Base-by-base conservation (phyloP, 2,329 filamentous ascomycete species). In the Fusarium proliferatum region DNA sequence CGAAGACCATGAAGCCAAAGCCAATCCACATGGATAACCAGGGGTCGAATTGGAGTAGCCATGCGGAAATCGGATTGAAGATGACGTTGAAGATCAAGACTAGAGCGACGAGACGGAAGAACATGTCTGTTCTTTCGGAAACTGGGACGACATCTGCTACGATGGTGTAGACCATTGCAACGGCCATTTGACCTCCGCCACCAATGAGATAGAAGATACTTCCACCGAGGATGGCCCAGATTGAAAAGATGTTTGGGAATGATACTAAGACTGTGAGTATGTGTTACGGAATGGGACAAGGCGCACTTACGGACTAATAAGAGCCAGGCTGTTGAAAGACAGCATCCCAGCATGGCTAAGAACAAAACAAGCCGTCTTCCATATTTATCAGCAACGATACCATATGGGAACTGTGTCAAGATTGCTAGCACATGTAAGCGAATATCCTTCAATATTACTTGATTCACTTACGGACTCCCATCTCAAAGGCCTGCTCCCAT, bases 371-470 rank as follows among this genome's bases (percentile, higher is more conserved):
- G 81, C 4, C 80, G 80, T 42, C 86, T 82, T 9, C 86, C 85
- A 69, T 84, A 83, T 62, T 84, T 84, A 75, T 87, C 85, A 5
- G 85, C 85, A 38, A 87, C 73, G 30, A 87, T 81, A 2, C 85
- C 85, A 33, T 81, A 87, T 0, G 86, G 85, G 9, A 87, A 79
- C n/a, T 86, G 81, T 0, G 82, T 79, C 6, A 87, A 42, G 1
- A 87, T 79, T 6, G 83, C 83, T 84, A 34, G 28, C 5, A 16
- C 12, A 6, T 28, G 49, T 73, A n/a, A 77, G 53, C 30, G 43
- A 6, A 61, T 12, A 17, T 23, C 19, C 3, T 5, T 15, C 12
- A 16, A 7, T 4, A 6, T 10, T 3, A 13, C 2, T 9, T 5
- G 13, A 19, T 34, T 33, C 13, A 81, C 81, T 75, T 71, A 85